Evolutionary conservation across 108 stramenopile species (phyloP).

Genomic region (Cyclotella atomus): DNA sequence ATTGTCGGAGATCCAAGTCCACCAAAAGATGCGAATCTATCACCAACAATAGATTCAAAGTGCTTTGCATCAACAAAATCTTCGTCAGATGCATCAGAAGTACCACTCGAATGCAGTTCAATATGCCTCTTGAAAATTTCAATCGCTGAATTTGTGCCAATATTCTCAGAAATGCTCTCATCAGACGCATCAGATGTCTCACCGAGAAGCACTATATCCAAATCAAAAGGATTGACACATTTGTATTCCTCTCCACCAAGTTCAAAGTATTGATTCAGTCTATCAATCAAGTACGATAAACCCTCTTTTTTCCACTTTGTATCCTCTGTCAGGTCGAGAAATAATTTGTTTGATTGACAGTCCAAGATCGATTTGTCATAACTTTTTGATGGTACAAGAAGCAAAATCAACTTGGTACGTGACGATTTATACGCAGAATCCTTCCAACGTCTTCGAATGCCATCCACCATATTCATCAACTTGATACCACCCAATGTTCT

Average conservation of each 20-base stretch:
- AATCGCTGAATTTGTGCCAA: no score
- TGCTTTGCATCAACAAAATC: no score
- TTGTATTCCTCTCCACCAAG: slow-evolving; percentile 12
- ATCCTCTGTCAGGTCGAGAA: neutral
- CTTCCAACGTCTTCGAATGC: slow-evolving; percentile 25
- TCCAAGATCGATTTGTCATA: neutral
- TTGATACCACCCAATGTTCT: slow-evolving; percentile 33
- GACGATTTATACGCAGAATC: neutral
- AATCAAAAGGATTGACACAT: neutral
- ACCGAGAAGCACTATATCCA: neutral
- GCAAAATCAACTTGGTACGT: slow-evolving; percentile 20
- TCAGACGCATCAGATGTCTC: no score
- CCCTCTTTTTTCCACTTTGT: neutral
- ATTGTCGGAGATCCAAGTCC: no score
- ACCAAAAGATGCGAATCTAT: no score
- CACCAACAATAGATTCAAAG: no score
- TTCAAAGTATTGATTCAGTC: slow-evolving; percentile 18
- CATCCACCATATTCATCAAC: slow-evolving; percentile 29
- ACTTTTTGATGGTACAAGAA: slow-evolving; percentile 15
- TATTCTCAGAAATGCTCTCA: no score
- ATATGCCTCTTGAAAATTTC: no score
- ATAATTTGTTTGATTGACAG: neutral
- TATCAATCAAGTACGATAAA: neutral
- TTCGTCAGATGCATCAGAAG: no score
- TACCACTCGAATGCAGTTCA: no score